Evolutionary conservation across 495 filamentous ascomycete genomes (phyloP), one percentile per base, ranked within the genome.

Genomic region (Bryoglossum gracile): DNA sequence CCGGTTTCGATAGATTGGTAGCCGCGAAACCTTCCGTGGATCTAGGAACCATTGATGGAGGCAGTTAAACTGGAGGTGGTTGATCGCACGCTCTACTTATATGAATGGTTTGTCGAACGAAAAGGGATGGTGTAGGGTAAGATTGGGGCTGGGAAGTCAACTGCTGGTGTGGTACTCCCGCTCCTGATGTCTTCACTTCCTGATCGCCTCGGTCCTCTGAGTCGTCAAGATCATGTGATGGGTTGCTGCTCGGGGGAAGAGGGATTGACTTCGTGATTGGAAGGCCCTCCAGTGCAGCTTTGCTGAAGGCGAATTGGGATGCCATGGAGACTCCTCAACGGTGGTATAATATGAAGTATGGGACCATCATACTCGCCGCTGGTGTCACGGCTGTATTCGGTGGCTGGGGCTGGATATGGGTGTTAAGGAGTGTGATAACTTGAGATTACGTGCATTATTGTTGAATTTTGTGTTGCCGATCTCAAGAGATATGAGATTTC

Each of bases 231-330:
- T 1, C 68, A 82, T 30, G 65, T 56, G 4, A 52, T 56, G 48
- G 54, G 48, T 45, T 48, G 1, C 54, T 89, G 47, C 75, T 79
- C 22, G 74, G 74, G 34, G 84, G 81, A 0, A 65, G 82, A 51
- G 84, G 84, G 1, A 70, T 89, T 43, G 84, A 82, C 3, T 81
- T 79, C 61, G 70, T 84, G 10, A 67, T 76, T 4, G 74, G 72
- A 41, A 80, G 80, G 0, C 78, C 81, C 11, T 24, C 83, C 39
- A 82, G 79, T 51, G 73, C 76, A 33, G 72, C 64, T 1, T 57
- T 85, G 48, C 46, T 83, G n/a, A 55, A 51, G 28, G 25, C 47
- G 41, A 53, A 58, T 21, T 71, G 67, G 65, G 45, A 54, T 26
- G 63, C 62, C 6, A 55, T 62, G 36, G 62, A 53, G 8, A 19